Evolutionary conservation across 805 yeast species (phyloP).

Genomic region (Naumovozyma baii): DNA sequence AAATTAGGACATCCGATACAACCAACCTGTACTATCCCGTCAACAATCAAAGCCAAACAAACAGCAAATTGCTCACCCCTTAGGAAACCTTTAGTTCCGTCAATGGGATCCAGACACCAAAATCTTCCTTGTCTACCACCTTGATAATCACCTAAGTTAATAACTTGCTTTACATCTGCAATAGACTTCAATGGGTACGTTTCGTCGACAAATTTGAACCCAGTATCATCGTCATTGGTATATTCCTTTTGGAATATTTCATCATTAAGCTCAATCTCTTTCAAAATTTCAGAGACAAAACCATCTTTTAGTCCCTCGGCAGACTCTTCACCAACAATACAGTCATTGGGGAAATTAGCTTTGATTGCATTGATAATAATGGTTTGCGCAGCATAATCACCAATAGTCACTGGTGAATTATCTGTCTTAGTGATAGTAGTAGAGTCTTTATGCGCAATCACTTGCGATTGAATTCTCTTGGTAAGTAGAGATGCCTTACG

Average conservation of each 20-base stretch:
- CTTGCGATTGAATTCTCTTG: conserved; percentile 48
- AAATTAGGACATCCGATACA: conserved; percentile 95
- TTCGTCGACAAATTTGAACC: conserved; percentile 9
- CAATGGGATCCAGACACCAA: conserved; percentile 98
- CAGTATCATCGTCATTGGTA: conserved; percentile 15
- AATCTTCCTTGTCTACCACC: conserved; percentile 78
- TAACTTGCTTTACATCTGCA: conserved; percentile 47
- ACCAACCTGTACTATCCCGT: conserved; percentile 79
- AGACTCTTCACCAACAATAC: conserved; percentile 91
- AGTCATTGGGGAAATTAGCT: conserved; percentile 72
- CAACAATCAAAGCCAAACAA: conserved; percentile 79
- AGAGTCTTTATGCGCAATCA: conserved; percentile 37
- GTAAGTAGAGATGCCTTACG: conserved; percentile 77
- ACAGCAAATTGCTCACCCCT: conserved; percentile 97
- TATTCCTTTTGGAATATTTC: conserved; percentile 29
- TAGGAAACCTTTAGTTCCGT: conserved; percentile 93
- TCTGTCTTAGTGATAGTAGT: conserved; percentile 73
- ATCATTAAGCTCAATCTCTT: conserved; percentile 49
- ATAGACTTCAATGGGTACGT: conserved; percentile 32
- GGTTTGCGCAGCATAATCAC: conserved; percentile 95
- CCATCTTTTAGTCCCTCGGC: conserved; percentile 55
- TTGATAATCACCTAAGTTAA: conserved; percentile 68
- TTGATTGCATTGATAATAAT: conserved; percentile 76
- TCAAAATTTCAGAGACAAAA: conserved; percentile 41
- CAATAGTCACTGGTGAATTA: conserved; percentile 90